A percentile compares a stretch with the other conserved stretches of the same genome.
These are phyloP conservation scores for Malus hybrid DNA, from an alignment of 331 rosid genomes.

Conservation along the genomic window DNA sequence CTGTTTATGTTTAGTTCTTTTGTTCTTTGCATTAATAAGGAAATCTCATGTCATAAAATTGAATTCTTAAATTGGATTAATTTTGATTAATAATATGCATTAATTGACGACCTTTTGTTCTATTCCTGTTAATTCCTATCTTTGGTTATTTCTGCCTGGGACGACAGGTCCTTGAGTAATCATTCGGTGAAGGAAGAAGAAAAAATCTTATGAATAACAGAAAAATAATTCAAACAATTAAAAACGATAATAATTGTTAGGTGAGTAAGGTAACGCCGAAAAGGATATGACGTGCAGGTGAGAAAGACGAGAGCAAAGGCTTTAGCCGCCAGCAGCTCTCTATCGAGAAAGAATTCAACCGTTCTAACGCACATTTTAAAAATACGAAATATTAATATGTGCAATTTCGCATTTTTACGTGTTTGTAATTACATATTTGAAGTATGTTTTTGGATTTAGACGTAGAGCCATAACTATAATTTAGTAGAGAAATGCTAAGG, in stretches of 20 bases:
- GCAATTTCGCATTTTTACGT: background rate
- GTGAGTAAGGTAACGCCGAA: background rate
- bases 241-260: background rate
- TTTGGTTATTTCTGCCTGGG: background rate
- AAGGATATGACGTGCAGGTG: constrained; percentile 1
- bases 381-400: no score
- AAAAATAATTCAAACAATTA: background rate
- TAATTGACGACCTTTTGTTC: background rate
- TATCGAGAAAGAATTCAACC: background rate
- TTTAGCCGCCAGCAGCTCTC: background rate
- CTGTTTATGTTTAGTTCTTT: background rate
- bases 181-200: background rate
- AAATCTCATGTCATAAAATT: background rate
- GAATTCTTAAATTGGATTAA: background rate
- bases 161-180: background rate
- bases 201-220: background rate
- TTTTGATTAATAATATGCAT: background rate
- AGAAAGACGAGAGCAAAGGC: background rate
- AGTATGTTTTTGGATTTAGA: background rate
- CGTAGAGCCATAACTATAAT: background rate
- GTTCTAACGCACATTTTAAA: background rate
- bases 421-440: background rate
- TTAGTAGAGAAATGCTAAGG: no score
- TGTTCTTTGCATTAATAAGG: background rate
- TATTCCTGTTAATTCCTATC: background rate